Conservation (phyloP, 2,329 filamentous ascomycete species). For the Xylariaceae sp. region DNA sequence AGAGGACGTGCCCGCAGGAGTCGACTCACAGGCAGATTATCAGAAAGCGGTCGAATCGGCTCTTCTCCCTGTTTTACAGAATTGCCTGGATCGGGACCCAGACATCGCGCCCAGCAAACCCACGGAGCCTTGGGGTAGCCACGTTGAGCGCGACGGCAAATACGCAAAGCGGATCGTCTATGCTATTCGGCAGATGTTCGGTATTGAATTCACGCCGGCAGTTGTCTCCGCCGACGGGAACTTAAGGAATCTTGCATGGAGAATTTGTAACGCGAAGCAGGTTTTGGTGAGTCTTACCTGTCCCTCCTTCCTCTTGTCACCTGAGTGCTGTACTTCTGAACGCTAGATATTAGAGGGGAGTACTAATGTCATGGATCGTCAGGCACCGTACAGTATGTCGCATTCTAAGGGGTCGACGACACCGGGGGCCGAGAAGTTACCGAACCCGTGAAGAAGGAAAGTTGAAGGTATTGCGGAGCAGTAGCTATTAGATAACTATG, state of each 20-base stretch:
- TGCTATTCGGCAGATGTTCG: conserved; percentile 95
- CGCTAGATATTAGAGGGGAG: neutral
- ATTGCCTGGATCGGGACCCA: conserved; percentile 91
- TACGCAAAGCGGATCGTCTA: conserved; percentile 91
- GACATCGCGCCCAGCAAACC: conserved; percentile 84
- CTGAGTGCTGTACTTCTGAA: neutral
- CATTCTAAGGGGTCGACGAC: conserved; percentile 68
- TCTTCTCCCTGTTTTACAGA: conserved; percentile 82
- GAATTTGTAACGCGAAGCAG: conserved; percentile 94
- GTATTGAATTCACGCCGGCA: conserved; percentile 90
- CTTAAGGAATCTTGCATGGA: conserved; percentile 89
- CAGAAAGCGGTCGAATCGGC: conserved; percentile 76
- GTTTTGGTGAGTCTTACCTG: conserved; percentile 73
- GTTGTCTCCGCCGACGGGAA: conserved; percentile 93
- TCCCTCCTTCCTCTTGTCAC: neutral
- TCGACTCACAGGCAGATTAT: conserved; percentile 65
- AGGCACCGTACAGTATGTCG: conserved; percentile 78
- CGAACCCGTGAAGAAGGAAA: conserved; percentile 2
- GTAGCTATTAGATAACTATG: too few species aligned
- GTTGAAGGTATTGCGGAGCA: too few species aligned
- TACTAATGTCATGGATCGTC: conserved; percentile 25
- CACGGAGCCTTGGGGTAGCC: conserved; percentile 82
- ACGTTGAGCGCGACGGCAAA: conserved; percentile 87
- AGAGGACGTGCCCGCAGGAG: conserved; percentile 63
- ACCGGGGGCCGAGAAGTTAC: conserved; percentile 48